Conservation (phyloP, 1,284 basidiomycete genomes). For the Ganoderma meredithae region DNA sequence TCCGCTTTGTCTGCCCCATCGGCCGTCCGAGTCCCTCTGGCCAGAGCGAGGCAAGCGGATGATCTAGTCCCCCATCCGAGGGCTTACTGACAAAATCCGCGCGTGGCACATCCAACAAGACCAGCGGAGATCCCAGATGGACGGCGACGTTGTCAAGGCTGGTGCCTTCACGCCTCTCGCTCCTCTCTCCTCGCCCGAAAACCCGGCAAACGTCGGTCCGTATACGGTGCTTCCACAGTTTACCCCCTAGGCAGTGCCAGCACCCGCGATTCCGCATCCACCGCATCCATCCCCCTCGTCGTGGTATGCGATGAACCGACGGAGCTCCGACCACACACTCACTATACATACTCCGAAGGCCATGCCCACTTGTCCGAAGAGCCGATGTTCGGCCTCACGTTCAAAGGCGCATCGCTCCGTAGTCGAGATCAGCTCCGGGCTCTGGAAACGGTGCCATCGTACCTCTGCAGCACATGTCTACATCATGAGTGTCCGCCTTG, state of each 20-base stretch:
- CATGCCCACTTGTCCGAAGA: conserved; percentile 2
- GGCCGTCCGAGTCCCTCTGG: neutral
- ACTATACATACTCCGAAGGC: neutral
- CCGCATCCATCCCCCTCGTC: neutral
- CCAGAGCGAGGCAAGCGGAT: neutral
- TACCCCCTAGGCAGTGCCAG: neutral
- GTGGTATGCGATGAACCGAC: neutral
- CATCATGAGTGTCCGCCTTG: neutral
- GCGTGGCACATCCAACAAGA: neutral
- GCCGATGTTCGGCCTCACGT: neutral
- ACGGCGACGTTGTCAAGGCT: neutral
- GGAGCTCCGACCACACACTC: neutral
- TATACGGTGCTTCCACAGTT: neutral
- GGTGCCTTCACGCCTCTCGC: too few relatives aligned
- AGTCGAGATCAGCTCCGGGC: neutral
- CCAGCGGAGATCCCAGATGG: neutral
- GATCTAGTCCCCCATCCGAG: neutral
- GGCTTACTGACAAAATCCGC: neutral
- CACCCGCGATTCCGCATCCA: neutral
- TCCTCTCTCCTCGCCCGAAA: neutral
- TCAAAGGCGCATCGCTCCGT: neutral
- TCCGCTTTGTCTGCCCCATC: neutral
- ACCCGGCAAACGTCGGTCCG: neutral
- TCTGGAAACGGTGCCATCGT: neutral
- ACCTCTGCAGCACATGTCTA: neutral